Conservation (phyloP, 495 filamentous ascomycete genomes). For the Talaromyces stipitatus region DNA sequence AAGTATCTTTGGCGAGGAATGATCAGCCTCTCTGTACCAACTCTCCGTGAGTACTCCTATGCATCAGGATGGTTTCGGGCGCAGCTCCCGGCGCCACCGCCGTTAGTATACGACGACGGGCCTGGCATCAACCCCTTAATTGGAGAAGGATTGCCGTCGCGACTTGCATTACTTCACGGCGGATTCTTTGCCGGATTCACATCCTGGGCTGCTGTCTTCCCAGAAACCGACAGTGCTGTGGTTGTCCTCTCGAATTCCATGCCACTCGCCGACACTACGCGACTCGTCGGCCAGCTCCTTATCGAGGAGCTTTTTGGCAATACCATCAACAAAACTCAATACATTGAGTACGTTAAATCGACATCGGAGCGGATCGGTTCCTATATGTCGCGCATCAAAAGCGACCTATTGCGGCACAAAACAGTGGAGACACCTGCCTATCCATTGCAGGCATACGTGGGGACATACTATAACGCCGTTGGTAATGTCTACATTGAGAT, state of each 20-base stretch:
- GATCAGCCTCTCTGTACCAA: background rate
- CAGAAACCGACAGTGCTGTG: background rate
- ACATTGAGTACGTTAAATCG: background rate
- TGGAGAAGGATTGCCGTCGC: background rate
- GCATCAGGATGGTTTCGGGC: background rate
- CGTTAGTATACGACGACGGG: no score
- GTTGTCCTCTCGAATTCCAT: background rate
- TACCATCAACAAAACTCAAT: background rate
- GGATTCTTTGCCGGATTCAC: background rate
- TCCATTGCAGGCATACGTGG: background rate
- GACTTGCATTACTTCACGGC: background rate
- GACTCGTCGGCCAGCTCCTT: background rate
- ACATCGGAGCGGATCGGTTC: background rate
- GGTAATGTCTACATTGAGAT: background rate
- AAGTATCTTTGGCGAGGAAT: background rate
- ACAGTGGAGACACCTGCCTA: background rate
- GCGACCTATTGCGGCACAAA: background rate
- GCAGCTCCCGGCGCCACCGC: background rate
- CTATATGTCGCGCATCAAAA: background rate
- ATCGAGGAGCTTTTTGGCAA: background rate
- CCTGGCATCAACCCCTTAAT: background rate
- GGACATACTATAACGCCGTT: background rate
- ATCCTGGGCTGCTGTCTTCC: background rate
- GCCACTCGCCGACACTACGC: background rate
- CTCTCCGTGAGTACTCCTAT: no score